Evolutionary conservation across 1,139 yeast species (phyloP), one percentile per base, ranked within the genome.

Genomic region (Nakaseomyces uthaithaninus): DNA sequence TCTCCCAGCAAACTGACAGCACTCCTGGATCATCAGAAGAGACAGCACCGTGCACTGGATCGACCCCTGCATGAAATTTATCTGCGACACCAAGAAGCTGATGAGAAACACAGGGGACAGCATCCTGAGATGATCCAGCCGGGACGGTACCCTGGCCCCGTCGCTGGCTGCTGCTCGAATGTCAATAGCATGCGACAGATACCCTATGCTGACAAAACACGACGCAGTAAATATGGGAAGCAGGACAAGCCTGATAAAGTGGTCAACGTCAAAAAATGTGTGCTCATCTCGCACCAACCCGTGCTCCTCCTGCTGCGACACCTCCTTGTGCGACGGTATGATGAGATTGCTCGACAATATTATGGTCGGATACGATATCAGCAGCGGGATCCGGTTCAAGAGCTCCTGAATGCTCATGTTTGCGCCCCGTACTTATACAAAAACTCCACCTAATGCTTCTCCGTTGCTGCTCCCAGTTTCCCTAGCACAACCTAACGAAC

Each of bases 371-470:
- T 54, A 63, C 9, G 67, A 62, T 24, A 65, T 52, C 9, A 63
- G 44, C 27, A 64, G 37, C 2, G 69, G 69, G 3, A 64, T 52
- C 18, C 54, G 53, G 15, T 63, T 57, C 14, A 62, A 40, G 4
- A 44, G 41, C 25, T 45, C 45, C 36, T 51, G 51, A 28, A 45
- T 25, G 7, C 28, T 19, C 40, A 38, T 38, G 10, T 17, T 25
- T 35, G n/a, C n/a, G n/a, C 18, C n/a, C 11, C 37, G 26, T n/a
- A n/a, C n/a, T n/a, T n/a, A n/a, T n/a, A n/a, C n/a, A n/a, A n/a
- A n/a, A n/a, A n/a, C n/a, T n/a, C n/a, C n/a, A 22, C 70, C 72
- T 1, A 68, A 67, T 41, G 49, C 57, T 18, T 62, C 69, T 22
- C 60, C 72, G 2, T n/a, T n/a, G n/a, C n/a, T n/a, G n/a, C n/a